phyloP scores from a whole-genome alignment of 2,329 filamentous ascomycete genomes.

The Septoria linicola region DNA sequence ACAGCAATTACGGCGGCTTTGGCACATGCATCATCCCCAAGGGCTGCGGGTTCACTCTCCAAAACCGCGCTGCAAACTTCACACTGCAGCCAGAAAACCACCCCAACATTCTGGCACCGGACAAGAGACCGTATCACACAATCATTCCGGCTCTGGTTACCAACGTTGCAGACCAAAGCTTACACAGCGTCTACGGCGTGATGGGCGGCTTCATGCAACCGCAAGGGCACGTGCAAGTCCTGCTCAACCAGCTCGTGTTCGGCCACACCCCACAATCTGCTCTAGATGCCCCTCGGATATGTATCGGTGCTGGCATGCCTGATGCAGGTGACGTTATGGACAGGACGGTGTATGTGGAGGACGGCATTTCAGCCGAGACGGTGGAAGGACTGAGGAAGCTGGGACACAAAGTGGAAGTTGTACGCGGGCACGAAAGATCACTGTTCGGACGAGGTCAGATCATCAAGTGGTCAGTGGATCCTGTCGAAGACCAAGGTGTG shows the following conservation, averaged over 20 bases:
- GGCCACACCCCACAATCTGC: conserved; percentile 80
- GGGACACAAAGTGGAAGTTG: conserved; percentile 71
- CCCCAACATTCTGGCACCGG: conserved; percentile 75
- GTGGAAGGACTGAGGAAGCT: conserved; percentile 64
- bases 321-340: conserved; percentile 59
- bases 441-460: conserved; percentile 87
- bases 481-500: conserved; percentile 62
- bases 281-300: conserved; percentile 87
- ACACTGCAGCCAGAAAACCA: conserved; percentile 63
- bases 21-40: conserved; percentile 82
- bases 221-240: conserved; percentile 89
- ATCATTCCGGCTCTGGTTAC: conserved; percentile 94
- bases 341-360: conserved; percentile 73
- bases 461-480: conserved; percentile 72
- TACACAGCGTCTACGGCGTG: conserved; percentile 88
- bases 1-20: conserved; percentile 88
- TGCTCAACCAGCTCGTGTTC: conserved; percentile 85
- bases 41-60: conserved; percentile 87
- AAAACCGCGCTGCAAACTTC: conserved; percentile 91
- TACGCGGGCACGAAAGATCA: conserved; percentile 63
- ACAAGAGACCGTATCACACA: conserved; percentile 93
- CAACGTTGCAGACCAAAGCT: conserved; percentile 66
- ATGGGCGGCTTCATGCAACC: conserved; percentile 99
- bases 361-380: conserved; percentile 70
- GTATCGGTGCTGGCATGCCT: conserved; percentile 73